Conservation (phyloP, 202 grass and related monocot genomes). For the Tripidium arundinaceum region DNA sequence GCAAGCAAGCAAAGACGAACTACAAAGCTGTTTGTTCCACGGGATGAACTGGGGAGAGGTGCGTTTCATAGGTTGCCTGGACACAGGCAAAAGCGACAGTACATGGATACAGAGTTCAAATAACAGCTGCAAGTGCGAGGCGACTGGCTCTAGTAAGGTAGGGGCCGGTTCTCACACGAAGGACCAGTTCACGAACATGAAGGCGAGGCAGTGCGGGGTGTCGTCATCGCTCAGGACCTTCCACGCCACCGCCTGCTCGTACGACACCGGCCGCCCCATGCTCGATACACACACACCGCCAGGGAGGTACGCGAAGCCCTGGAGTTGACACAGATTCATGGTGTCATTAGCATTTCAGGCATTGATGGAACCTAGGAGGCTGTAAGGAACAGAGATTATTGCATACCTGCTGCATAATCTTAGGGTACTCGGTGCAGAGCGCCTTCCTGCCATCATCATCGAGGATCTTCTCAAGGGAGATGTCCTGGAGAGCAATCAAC, state of each 20-base stretch:
- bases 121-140: neutral
- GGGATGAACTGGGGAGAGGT: neutral
- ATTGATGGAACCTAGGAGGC: neutral
- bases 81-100: neutral
- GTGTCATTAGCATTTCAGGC: neutral
- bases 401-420: conserved; percentile 80
- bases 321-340: neutral
- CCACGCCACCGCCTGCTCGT: conserved; percentile 84
- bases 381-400: neutral
- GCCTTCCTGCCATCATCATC: conserved; percentile 74
- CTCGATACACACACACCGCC: conserved; percentile 86
- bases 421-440: conserved; percentile 71
- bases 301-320: conserved; percentile 80
- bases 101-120: conserved; percentile 1
- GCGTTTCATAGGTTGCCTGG: neutral
- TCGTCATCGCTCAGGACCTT: conserved; percentile 86
- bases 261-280: conserved; percentile 85
- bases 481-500: conserved; percentile 72
- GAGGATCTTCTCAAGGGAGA: conserved; percentile 71
- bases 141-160: neutral
- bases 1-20: conserved; percentile 29
- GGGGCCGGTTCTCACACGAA: conserved; percentile 49
- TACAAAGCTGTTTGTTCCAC: conserved; percentile 1
- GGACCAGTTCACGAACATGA: conserved; percentile 99
- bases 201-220: conserved; percentile 72